Evolutionary conservation across 2,329 filamentous ascomycete species (phyloP).

Genomic region (Metarhizium robertsii): DNA sequence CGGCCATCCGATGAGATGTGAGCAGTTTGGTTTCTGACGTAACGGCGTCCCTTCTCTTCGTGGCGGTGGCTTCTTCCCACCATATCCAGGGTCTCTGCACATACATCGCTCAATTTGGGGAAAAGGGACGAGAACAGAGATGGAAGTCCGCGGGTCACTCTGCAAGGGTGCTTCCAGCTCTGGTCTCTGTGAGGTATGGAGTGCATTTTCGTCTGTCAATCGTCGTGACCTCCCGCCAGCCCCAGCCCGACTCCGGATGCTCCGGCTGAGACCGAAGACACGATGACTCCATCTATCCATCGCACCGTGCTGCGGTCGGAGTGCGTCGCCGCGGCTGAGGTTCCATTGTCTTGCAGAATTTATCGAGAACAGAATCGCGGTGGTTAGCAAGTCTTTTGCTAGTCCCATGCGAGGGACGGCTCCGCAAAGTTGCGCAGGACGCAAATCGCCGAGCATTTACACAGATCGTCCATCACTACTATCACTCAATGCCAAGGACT

Average conservation of each 20-base stretch:
- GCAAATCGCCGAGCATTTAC: conserved; percentile 1
- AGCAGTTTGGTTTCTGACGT: too few species aligned
- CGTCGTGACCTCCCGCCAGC: background rate
- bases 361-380: too few species aligned
- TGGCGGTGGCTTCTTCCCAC: background rate
- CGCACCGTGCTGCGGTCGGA: background rate
- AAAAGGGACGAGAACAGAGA: background rate
- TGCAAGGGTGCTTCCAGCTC: too few species aligned
- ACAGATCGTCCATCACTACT: background rate
- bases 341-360: background rate
- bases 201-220: background rate
- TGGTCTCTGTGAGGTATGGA: background rate
- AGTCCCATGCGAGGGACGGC: background rate
- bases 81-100: background rate
- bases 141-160: background rate
- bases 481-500: background rate
- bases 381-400: too few species aligned
- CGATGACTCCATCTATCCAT: background rate
- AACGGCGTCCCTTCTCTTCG: too few species aligned
- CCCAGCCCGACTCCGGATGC: conserved; percentile 2
- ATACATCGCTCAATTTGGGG: background rate
- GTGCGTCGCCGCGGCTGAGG: background rate
- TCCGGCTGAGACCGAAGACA: background rate
- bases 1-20: background rate
- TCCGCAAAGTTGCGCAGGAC: background rate